Evolutionary conservation across 2,329 filamentous ascomycete genomes (phyloP).

Genomic region (Pseudogymnoascus sp.): DNA sequence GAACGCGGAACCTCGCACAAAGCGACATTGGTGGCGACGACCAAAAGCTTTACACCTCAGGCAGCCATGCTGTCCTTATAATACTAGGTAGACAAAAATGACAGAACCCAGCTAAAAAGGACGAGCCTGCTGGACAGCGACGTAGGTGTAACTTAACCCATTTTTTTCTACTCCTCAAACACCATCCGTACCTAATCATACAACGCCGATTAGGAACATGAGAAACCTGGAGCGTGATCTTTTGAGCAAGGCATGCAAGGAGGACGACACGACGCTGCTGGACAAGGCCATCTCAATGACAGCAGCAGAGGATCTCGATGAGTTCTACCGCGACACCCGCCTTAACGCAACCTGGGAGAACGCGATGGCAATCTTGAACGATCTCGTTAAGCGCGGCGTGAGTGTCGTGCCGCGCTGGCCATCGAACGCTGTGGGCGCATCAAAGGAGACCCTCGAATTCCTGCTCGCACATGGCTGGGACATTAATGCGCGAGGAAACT

Average conservation of each 20-base stretch:
- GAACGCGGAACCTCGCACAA: no score
- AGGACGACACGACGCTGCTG: conserved; percentile 8
- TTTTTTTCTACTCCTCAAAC: no score
- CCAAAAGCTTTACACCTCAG: no score
- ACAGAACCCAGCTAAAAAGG: no score
- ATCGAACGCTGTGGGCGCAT: neutral
- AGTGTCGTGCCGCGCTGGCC: neutral
- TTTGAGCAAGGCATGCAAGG: conserved; percentile 7
- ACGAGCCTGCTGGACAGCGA: no score
- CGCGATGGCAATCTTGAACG: conserved; percentile 7
- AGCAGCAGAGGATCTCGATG: neutral
- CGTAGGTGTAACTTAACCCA: no score
- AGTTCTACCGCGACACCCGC: neutral
- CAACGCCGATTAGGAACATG: no score
- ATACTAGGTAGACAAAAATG: no score
- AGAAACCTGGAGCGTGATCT: neutral
- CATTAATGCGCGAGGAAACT: conserved; percentile 3
- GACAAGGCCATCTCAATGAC: conserved; percentile 1
- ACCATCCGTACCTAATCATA: no score
- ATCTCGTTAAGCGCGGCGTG: conserved; percentile 12
- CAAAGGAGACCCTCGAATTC: conserved; percentile 12
- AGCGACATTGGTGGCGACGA: no score
- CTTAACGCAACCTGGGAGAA: neutral
- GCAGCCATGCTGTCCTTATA: no score
- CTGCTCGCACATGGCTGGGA: conserved; percentile 13